phyloP scores from a whole-genome alignment of 2,329 filamentous ascomycete species.

The Septoria linicola region DNA sequence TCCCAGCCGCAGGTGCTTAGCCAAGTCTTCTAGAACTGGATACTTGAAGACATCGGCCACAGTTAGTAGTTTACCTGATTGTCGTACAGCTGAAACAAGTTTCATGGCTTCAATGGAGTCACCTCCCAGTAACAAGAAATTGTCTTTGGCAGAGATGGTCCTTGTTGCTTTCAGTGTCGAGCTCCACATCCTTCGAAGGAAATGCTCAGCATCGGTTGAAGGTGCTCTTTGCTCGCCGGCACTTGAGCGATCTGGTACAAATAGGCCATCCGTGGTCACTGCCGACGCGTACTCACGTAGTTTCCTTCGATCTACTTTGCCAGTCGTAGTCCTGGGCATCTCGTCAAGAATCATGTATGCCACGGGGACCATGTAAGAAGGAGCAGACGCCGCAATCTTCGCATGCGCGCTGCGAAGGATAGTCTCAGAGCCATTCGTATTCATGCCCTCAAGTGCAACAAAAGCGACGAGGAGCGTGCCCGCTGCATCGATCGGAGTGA shows the following conservation, averaged over 20 bases:
- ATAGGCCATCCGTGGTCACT: no score
- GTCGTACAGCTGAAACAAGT: conserved; percentile 43
- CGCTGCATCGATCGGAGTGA: no score
- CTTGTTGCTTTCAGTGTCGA: conserved; percentile 48
- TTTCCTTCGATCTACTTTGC: conserved; percentile 64
- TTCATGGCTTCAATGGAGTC: conserved; percentile 50
- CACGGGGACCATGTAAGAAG: conserved; percentile 70
- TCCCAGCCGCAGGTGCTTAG: conserved; percentile 20
- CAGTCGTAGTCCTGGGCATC: conserved; percentile 68
- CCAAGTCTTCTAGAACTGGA: conserved; percentile 16
- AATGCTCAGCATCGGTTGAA: conserved; percentile 55
- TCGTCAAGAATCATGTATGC: conserved; percentile 64
- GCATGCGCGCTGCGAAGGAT: conserved; percentile 6
- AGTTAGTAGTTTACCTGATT: conserved; percentile 40
- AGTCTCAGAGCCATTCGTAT: not conserved
- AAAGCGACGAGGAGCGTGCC: conserved; percentile 1
- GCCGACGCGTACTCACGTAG: conserved; percentile 47
- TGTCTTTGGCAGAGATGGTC: conserved; percentile 56
- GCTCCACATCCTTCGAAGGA: conserved; percentile 55
- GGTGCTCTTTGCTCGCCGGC: conserved; percentile 25
- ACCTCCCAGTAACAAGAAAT: conserved; percentile 49
- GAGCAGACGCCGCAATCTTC: conserved; percentile 58
- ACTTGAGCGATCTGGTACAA: conserved; percentile 27
- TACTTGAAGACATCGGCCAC: conserved; percentile 48
- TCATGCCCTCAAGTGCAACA: conserved; percentile 44